Evolutionary conservation across 495 filamentous ascomycete species (phyloP), one percentile per base, ranked within the genome.

Genomic region (Aspergillus bridgeri): DNA sequence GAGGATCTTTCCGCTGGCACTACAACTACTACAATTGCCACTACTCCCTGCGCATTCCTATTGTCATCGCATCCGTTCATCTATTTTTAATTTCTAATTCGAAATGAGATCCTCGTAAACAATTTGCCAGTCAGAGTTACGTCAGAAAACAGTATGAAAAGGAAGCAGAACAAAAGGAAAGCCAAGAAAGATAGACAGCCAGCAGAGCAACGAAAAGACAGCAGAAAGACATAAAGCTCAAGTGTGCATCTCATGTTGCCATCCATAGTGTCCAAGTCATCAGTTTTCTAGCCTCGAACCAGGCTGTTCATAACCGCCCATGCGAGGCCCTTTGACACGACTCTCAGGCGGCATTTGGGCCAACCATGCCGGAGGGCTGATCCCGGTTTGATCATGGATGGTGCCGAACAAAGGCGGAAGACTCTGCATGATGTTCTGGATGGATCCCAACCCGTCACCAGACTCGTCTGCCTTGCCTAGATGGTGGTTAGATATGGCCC

Each of bases 351-450:
- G 76, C 72, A 82, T 76, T 65, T 77, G 69, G 60, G 76, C 80
- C 53, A 84, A 54, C 90, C 90, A 92, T 42, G 83, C 76, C 11
- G 90, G 90, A 11, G 90, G 83, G 9, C 75, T 74, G 48, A 91
- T 89, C 0, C 89, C 89, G 0, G 89, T 92, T 72, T 94, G 90
- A 15, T 94, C 90, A 61, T 91, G 84, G 64, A 94, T 91, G 0
- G 90, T 92, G 2, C 76, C 82, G 70, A 94, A 82, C 7, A 94
- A 75, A 13, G 90, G 90, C 43, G 90, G 90, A 51, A 94, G 74
- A 55, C 83, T 83, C 69, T 92, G 90, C 76, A 91, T 89, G 45
- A 91, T 67, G 57, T 79, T 82, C 19, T 81, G 65, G 38, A 86
- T 78, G 5, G 82, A 70, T 4, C 74, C 82, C 20, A 73, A 67